Evolutionary conservation across 768 basidiomycete genomes (phyloP), one percentile per base, ranked within the genome.

Genomic region (Tubosaeta sp.): DNA sequence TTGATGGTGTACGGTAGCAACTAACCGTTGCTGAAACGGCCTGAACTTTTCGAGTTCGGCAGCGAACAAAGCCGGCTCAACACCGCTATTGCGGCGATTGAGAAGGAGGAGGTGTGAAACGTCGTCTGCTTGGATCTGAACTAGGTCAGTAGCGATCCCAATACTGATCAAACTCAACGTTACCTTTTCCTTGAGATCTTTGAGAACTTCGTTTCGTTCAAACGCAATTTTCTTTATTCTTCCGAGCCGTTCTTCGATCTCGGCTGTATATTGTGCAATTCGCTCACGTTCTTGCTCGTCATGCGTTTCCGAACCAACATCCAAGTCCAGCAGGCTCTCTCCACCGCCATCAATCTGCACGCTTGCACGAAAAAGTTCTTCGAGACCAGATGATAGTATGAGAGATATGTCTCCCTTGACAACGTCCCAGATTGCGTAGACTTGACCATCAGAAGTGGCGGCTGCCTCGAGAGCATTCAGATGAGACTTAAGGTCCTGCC

Each of bases 111-210:
- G 77, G 65, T 95, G 92, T 0, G 95, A 99, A 26, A 98, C 95
- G 58, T 99, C 97, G 70, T 99, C 97, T 26, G 79, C 76, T 83
- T 97, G 97, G 43, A 97, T 80, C 94, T 98, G 58, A 35, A 32
- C n/a, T 25, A 22, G 32, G 31, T 53, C 39, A 48, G 48, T n/a
- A 4, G n/a, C 3, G 43, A 19, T 17, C 26, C 9, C 19, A 25
- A 10, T 8, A 14, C 27, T 22, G 22, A 11, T 50, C 11, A 32
- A 46, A 34, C 16, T 47, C 14, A 4, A 17, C 37, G 51, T 41
- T 49, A 93, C 95, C 82, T 95, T 97, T 41, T 97, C 95, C 67
- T 98, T 99, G 45, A 99, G 74, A 64, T 98, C 97, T 65, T 90
- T 94, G 49, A 98, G 70, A 0, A 93, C 85, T 59, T 95, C 89